Conservation (phyloP, 2,329 filamentous ascomycete species). For the Xylaria sp. region DNA sequence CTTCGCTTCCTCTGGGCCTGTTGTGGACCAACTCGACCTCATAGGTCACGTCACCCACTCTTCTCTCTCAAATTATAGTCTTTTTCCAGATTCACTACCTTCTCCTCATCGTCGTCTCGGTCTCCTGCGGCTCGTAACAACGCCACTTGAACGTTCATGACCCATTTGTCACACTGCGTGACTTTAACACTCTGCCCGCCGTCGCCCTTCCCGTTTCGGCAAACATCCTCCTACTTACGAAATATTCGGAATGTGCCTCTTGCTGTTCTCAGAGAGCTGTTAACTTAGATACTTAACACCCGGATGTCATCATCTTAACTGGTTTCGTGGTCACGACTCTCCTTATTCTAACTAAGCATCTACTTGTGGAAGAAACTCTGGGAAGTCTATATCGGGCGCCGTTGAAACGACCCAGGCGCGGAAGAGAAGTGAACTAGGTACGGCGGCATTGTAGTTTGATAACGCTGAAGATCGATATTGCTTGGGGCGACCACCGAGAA, state of each 20-base stretch:
- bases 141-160: constrained; percentile 36
- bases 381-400: constrained; percentile 11
- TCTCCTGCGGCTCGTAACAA: constrained; percentile 37
- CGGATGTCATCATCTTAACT: constrained; percentile 26
- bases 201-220: constrained; percentile 46
- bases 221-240: constrained; percentile 39
- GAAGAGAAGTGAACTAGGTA: constrained; percentile 37
- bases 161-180: constrained; percentile 41
- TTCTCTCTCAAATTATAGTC: constrained; percentile 46
- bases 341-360: constrained; percentile 30
- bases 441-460: constrained; percentile 46
- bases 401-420: constrained; percentile 35
- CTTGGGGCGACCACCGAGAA: constrained; percentile 42
- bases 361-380: constrained; percentile 4
- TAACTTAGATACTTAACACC: constrained; percentile 41
- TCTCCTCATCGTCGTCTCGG: constrained; percentile 42
- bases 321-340: constrained; percentile 25
- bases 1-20: constrained; percentile 43
- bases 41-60: constrained; percentile 43
- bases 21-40: constrained; percentile 44
- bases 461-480: constrained; percentile 43
- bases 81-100: constrained; percentile 43
- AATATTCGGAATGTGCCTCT: constrained; percentile 38
- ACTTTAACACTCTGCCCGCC: constrained; percentile 34
- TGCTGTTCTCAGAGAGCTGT: constrained; percentile 39